Evolutionary conservation across 805 yeast genomes (phyloP).

Genomic region (Yarrowia sp.): DNA sequence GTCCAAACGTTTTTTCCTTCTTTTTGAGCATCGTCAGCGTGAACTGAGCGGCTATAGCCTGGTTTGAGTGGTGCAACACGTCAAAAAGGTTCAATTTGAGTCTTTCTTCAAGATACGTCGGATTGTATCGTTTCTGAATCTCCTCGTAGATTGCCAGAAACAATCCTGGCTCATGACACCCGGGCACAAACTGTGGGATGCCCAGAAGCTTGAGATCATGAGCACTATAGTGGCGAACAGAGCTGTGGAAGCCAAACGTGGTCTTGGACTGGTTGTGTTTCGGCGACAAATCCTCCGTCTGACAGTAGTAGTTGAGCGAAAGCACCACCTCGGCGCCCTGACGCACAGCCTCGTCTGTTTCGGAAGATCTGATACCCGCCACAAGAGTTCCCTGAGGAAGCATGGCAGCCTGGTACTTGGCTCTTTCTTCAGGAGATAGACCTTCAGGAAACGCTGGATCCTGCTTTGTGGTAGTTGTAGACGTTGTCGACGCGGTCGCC

Average conservation of each 20-base stretch:
- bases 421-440: constrained; percentile 22
- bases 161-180: constrained; percentile 34
- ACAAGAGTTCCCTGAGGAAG: constrained; percentile 1
- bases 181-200: constrained; percentile 36
- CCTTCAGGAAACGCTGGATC: constrained; percentile 6
- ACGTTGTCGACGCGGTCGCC: neutral
- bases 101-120: constrained; percentile 20
- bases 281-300: constrained; percentile 16
- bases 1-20: constrained; percentile 1
- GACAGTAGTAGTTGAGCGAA: constrained; percentile 20
- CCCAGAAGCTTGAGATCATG: constrained; percentile 38
- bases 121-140: constrained; percentile 35
- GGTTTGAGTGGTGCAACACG: constrained; percentile 13
- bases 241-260: constrained; percentile 15
- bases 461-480: constrained; percentile 1
- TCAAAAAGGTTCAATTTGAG: constrained; percentile 33
- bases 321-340: neutral
- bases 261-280: neutral
- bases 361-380: constrained; percentile 14
- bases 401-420: constrained; percentile 29
- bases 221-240: constrained; percentile 21
- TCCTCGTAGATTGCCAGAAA: constrained; percentile 31
- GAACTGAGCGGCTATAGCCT: constrained; percentile 29
- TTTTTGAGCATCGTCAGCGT: constrained; percentile 20
- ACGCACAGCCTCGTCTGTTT: neutral